A percentile compares a stretch with the other conserved stretches of the same genome.
phyloP scores from a whole-genome alignment of 306 rosid genomes.

The Carpinus viminea region DNA sequence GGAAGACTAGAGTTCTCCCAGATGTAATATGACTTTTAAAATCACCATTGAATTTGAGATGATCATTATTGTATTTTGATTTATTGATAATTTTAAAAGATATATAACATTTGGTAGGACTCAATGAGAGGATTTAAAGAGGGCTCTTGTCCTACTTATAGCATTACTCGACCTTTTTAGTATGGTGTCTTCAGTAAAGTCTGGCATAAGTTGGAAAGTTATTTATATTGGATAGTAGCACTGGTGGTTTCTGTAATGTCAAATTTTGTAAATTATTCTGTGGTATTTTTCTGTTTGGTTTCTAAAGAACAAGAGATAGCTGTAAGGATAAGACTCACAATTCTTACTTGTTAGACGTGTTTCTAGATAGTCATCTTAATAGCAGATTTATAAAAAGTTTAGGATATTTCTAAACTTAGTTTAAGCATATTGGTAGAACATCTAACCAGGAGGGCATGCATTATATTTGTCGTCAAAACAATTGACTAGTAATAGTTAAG shows the following conservation, averaged over 20 bases:
- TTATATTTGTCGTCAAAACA: neutral
- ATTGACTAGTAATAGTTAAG: neutral
- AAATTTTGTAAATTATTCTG: neutral
- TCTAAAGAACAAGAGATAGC: neutral
- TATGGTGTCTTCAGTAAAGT: neutral
- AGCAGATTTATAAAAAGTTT: slow-evolving; percentile 4
- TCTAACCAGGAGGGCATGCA: slow-evolving; percentile 1
- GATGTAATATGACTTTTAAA: no score
- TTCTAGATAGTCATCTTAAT: slow-evolving; percentile 1
- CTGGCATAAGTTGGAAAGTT: neutral
- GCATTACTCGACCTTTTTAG: neutral
- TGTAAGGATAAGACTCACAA: neutral
- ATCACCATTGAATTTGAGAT: no score
- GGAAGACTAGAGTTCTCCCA: no score
- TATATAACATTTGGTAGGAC: no score
- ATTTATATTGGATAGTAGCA: neutral
- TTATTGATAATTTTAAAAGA: no score
- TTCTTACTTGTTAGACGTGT: neutral
- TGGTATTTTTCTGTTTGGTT: slow-evolving; percentile 3
- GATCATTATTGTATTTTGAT: no score
- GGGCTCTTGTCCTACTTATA: no score
- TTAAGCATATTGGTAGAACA: neutral
- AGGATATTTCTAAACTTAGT: slow-evolving; percentile 9
- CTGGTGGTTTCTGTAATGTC: neutral
- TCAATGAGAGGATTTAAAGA: no score